Evolutionary conservation across 2,329 filamentous ascomycete genomes (phyloP), one percentile per base, ranked within the genome.

Genomic region (Coniochaeta hoffmannii): DNA sequence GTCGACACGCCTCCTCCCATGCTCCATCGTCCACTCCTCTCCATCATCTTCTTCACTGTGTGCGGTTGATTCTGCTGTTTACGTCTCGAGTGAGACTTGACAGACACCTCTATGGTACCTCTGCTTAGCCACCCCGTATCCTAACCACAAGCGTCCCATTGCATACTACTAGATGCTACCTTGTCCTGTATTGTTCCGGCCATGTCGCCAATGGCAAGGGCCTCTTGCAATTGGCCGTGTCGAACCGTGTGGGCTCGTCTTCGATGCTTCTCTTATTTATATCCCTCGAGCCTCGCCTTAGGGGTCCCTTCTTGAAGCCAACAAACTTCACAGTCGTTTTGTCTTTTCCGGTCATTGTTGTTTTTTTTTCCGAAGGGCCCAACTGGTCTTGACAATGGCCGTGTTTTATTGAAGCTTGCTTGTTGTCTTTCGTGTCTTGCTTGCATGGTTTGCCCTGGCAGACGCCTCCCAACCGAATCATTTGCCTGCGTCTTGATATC

Each of bases 201-300:
- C 41, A 46, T 46, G 41, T 46, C 41, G 12, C 41, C 41, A 46
- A 26, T 46, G 41, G 19, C 9, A 19, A 15, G 24, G 41, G 14
- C 26, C 24, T 3, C 5, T 46, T 12, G 41, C 41, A 53, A 19
- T 17, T 28, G 15, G 34, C 35, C 34, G 22, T 41, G 34, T 53
- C 28, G 51, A 34, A 53, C 35, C 14, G 34, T 53, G 24, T 46
- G 36, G 32, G 36, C 32, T 41, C 5, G 14, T 46, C 15, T 46
- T 50, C 28, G 8, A 22, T 36, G 30, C 44, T 35, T 50, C 28
- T 50, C 22, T 46, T 28, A 46, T 77, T 76, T 77, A 77, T 78
- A 77, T 76, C 72, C 68, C 69, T 69, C 56, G 56, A 53, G 68
- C 68, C 67, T 70, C 64, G 65, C 70, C 70, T 69, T 69, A 68